These are phyloP conservation scores for Graphilbum sp. DNA, from an alignment of 2,329 filamentous ascomycete genomes.

Conservation along the genomic window DNA sequence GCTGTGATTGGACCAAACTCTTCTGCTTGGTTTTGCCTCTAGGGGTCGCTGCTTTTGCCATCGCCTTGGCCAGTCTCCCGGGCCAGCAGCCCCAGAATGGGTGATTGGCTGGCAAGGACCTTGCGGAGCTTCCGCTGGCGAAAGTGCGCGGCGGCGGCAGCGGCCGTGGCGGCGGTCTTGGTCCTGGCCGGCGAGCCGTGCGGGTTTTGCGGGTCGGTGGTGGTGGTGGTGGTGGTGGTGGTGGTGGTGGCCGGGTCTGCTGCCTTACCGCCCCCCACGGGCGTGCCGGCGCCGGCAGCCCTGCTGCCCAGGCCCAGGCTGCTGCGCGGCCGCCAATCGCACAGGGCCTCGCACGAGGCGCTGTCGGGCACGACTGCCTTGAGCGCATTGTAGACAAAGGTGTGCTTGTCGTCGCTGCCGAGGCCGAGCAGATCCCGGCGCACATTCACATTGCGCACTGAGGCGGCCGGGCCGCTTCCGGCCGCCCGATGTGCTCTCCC, in stretches of 20 bases:
- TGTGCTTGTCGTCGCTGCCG: conserved; percentile 12
- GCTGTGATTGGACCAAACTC: no score
- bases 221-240: no score
- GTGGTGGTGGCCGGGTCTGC: no score
- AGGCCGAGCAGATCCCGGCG: conserved; percentile 1
- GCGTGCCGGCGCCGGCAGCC: conserved; percentile 2
- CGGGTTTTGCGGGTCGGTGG: no score
- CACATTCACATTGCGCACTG: not conserved
- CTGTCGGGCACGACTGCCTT: conserved; percentile 21
- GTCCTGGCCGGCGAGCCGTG: not conserved
- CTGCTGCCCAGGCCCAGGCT: conserved; percentile 2
- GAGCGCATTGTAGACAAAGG: conserved; percentile 21
- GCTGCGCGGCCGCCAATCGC: conserved; percentile 22
- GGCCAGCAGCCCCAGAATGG: not conserved
- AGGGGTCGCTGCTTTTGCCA: not conserved
- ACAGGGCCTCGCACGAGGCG: conserved; percentile 21
- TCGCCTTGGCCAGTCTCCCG: not conserved
- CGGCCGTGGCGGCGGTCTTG: not conserved
- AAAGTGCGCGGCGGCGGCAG: not conserved
- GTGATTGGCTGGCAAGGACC: not conserved
- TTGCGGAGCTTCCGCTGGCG: conserved; percentile 4
- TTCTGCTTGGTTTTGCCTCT: no score
- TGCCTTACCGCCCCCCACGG: no score
- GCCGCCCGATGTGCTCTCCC: not conserved
- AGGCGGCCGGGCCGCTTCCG: not conserved